Evolutionary conservation across 768 basidiomycete species (phyloP), one percentile per base, ranked within the genome.

Genomic region (Tephrocybe sp.): DNA sequence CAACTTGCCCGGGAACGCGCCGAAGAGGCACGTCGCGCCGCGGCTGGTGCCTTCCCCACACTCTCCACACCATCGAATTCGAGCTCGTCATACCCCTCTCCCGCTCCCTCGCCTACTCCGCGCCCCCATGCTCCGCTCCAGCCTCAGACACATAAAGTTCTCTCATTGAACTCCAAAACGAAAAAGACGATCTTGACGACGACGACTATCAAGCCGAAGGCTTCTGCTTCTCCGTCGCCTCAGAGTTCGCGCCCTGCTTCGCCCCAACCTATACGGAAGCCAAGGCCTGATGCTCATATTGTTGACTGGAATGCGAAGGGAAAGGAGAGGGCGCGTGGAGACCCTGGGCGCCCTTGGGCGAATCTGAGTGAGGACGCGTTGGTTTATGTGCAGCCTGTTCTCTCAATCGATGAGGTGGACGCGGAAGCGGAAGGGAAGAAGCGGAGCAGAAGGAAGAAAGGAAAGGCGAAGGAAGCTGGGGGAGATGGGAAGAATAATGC

Each of bases 21-120:
- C 14, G 64, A 73, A 2, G 74, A 79, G 21, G 78, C 80, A 50
- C 79, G 77, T 0, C 70, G 76, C 5, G 65, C 66, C 7, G 78
- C 78, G 0, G 78, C 70, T 21, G 85, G 86, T 2, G 83, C 81
- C 0, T 89, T 89, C 61, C 86, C 86, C 17, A 69, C 73, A 12
- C 75, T 89, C 23, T 54, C 33, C 59, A 30, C 32, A 39, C 11
- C 34, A 8, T 17, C 18, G n/a, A n/a, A n/a, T n/a, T n/a, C n/a
- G n/a, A n/a, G n/a, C 43, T 36, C 50, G 53, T 7, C 48, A 49
- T 28, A 43, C 41, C 21, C 42, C 41, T 17, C 24, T 18, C 45
- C 55, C 18, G 40, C 56, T 33, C 40, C 41, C 28, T 42, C 55
- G 2, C 47, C 42, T 17, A 41, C 51, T 6, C 48, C 37, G 3